phyloP scores from a whole-genome alignment of 2,329 filamentous ascomycete genomes.

The Lachnum nothofagi region DNA sequence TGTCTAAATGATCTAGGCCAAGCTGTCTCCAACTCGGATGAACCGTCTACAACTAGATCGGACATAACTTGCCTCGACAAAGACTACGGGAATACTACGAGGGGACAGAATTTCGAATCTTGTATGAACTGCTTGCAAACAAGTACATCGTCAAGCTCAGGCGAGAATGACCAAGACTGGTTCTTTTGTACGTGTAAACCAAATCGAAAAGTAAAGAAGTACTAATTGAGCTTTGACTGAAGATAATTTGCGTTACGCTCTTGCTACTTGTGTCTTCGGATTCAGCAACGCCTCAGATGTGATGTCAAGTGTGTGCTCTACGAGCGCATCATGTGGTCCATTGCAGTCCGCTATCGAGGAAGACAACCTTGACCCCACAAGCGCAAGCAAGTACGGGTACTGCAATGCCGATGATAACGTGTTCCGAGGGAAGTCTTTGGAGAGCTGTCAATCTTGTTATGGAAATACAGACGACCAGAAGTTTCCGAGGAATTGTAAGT shows the following conservation, averaged over 20 bases:
- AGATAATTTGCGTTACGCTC: slow-evolving; percentile 31
- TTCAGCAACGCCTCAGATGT: slow-evolving; percentile 23
- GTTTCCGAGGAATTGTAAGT: slow-evolving; percentile 23
- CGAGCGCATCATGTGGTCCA: slow-evolving; percentile 21
- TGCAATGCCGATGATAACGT: slow-evolving; percentile 23
- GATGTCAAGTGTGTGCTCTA: slow-evolving; percentile 24
- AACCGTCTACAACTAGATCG: slow-evolving; percentile 39
- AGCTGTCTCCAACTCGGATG: slow-evolving; percentile 33
- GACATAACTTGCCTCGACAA: slow-evolving; percentile 39
- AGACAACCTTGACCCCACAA: slow-evolving; percentile 20
- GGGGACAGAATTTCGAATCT: slow-evolving; percentile 25
- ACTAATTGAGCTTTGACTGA: no score
- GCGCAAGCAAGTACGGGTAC: slow-evolving; percentile 25
- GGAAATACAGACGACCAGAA: slow-evolving; percentile 2
- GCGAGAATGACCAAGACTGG: slow-evolving; percentile 27
- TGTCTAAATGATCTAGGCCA: slow-evolving; percentile 40
- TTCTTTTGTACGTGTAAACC: slow-evolving; percentile 27
- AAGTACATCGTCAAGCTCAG: slow-evolving; percentile 22
- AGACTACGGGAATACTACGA: slow-evolving; percentile 19
- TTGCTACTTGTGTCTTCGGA: slow-evolving; percentile 27
- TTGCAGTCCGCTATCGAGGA: slow-evolving; percentile 23
- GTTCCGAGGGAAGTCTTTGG: slow-evolving; percentile 10
- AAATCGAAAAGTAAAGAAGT: no score
- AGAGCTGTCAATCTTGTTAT: slow-evolving; percentile 17
- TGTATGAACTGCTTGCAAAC: slow-evolving; percentile 30